These are phyloP conservation scores for Cladochytrium replicatum DNA, from an alignment of 192 early-diverging fungal genomes.

Conservation along the genomic window DNA sequence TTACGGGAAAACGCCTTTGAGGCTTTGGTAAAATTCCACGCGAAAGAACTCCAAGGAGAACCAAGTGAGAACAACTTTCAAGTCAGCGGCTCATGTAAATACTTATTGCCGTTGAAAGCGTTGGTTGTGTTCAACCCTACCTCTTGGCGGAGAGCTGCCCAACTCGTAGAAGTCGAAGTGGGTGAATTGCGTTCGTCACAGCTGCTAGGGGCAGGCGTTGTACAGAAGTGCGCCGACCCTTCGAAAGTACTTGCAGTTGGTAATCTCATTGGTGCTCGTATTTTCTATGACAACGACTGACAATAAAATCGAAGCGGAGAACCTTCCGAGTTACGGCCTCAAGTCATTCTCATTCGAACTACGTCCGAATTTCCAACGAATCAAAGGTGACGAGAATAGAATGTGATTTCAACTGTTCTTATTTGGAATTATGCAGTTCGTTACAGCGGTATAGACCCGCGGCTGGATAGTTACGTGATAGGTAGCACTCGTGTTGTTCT, in stretches of 20 bases:
- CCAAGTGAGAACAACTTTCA: background rate
- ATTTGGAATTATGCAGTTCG: too few relatives aligned
- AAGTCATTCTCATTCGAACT: background rate
- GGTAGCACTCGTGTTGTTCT: too few relatives aligned
- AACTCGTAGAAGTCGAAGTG: background rate
- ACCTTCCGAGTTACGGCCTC: background rate
- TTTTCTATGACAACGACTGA: too few relatives aligned
- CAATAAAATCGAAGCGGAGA: background rate
- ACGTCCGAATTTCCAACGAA: background rate
- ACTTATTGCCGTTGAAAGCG: background rate
- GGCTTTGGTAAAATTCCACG: slow-evolving; percentile 4
- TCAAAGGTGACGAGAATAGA: too few relatives aligned
- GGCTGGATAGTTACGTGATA: too few relatives aligned
- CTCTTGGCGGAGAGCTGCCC: slow-evolving; percentile 15
- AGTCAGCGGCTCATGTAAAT: background rate
- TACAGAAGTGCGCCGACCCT: too few relatives aligned
- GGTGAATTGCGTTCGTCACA: background rate
- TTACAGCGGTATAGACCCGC: too few relatives aligned
- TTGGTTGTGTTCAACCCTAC: slow-evolving; percentile 30
- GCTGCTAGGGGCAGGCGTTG: slow-evolving; percentile 3
- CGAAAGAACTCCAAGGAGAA: background rate
- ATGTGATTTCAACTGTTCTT: too few relatives aligned
- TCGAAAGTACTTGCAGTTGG: too few relatives aligned
- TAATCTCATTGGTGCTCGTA: too few relatives aligned
- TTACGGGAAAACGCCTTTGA: slow-evolving; percentile 23